Base-by-base conservation (phyloP, 2,329 filamentous ascomycete species). In the Penicillium corylophilum region DNA sequence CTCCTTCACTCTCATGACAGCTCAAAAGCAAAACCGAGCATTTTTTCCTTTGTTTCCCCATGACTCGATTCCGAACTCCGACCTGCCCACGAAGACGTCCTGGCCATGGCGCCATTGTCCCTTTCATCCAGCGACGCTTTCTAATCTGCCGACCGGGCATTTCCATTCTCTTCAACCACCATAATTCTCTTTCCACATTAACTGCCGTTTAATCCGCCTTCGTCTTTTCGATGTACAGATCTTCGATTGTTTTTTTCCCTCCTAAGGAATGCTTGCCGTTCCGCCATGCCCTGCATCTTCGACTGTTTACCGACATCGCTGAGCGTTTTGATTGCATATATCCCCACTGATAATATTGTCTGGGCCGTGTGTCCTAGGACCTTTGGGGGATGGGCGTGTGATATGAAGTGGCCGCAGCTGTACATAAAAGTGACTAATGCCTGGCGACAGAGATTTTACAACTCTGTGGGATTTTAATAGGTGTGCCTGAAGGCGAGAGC, bases 161-260 rank as follows among this genome's bases (percentile, higher is more conserved):
- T 59, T 61, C 60, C 55, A 49, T 52, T 58, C 63, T 67, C 65
- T 62, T 65, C 56, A 9, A 28, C 26, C 52, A 56, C 44, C 60
- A 57, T 54, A 64, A 67, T 61, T 62, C 42, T 53, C 53, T 61
- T 57, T 53, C 51, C 48, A 41, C 48, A 44, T 50, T 51, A 69
- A 68, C 55, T 54, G 60, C 61, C 61, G 61, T 68, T 69, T 69
- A 67, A 67, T 69, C 59, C 55, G 51, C 42, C 47, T 59, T 62
- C 57, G 51, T 51, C 54, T 63, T 64, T 57, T 48, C 45, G n/a
- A 41, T 69, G 67, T 70, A 70, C 61, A 67, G 55, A 42, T 46
- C 15, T 51, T 55, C 18, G 24, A 28, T 26, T 18, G 26, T 52
- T 53, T 50, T 55, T 45, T 44, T 48, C n/a, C 43, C 15, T 28